These are phyloP conservation scores for Phytopythium vexans DNA, from an alignment of 352 stramenopile genomes.

Conservation along the genomic window DNA sequence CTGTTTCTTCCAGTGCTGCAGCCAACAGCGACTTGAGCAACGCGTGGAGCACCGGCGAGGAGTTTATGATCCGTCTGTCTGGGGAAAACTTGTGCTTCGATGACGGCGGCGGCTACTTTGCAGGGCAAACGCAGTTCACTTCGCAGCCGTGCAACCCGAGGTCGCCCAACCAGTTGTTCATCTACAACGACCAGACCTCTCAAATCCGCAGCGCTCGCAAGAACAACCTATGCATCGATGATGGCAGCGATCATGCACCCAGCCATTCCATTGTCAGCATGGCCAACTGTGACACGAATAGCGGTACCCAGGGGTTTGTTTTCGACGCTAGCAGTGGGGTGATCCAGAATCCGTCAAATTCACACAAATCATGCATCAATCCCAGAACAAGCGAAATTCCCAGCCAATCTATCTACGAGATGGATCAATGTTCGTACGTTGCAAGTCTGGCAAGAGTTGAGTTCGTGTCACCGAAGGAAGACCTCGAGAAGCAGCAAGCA, in stretches of 20 bases:
- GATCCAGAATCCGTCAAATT: slow-evolving; percentile 21
- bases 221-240: slow-evolving; percentile 18
- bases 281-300: slow-evolving; percentile 18
- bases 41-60: slow-evolving; percentile 3
- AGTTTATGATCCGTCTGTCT: slow-evolving; percentile 18
- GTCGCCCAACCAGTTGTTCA: slow-evolving; percentile 22
- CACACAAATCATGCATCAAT: slow-evolving; percentile 16
- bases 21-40: too few species aligned
- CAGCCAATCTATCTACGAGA: too few species aligned
- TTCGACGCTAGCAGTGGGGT: slow-evolving; percentile 21
- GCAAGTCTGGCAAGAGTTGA: slow-evolving; percentile 3
- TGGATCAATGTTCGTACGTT: too few species aligned
- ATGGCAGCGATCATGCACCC: slow-evolving; percentile 13
- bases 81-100: slow-evolving; percentile 28
- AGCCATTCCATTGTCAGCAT: slow-evolving; percentile 11
- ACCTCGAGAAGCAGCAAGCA: slow-evolving; percentile 10
- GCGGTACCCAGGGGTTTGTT: slow-evolving; percentile 19
- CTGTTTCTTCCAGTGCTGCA: too few species aligned
- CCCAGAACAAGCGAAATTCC: slow-evolving; percentile 3
- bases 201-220: slow-evolving; percentile 18
- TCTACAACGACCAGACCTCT: slow-evolving; percentile 14
- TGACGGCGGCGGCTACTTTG: slow-evolving; percentile 19
- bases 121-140: slow-evolving; percentile 14
- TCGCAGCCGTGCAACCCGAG: slow-evolving; percentile 17
- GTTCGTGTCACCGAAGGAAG: slow-evolving; percentile 11